phyloP scores from a whole-genome alignment of 139 green algal genomes.

The Tetraselmis chui region DNA sequence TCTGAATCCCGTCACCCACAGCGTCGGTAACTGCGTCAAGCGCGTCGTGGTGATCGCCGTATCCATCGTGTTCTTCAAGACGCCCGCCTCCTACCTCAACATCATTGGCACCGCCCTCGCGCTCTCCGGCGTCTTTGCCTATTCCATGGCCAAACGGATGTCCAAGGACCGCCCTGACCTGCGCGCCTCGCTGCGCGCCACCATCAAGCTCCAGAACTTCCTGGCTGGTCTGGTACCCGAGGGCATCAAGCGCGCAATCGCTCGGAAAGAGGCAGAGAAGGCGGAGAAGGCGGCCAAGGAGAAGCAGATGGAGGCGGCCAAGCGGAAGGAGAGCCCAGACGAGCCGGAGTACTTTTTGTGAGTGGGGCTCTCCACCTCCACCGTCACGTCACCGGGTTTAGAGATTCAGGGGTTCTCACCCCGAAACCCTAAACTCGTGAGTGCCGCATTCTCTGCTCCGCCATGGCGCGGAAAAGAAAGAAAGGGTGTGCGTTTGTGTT shows the following conservation, averaged over 20 bases:
- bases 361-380: too few species aligned
- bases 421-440: too few species aligned
- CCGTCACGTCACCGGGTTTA: too few species aligned
- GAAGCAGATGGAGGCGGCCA: too few species aligned
- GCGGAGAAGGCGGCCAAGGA: too few species aligned
- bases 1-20: conserved; percentile 21
- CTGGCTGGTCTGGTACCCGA: neutral
- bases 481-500: too few species aligned
- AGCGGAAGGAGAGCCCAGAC: too few species aligned
- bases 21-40: conserved; percentile 24
- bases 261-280: neutral
- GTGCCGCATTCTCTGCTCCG: too few species aligned
- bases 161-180: neutral
- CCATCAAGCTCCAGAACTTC: neutral
- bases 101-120: conserved; percentile 2
- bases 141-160: conserved; percentile 10
- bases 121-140: conserved; percentile 4
- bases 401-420: too few species aligned
- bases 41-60: conserved; percentile 21
- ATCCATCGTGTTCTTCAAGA: conserved; percentile 26
- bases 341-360: too few species aligned
- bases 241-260: neutral
- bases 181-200: neutral
- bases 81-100: conserved; percentile 6
- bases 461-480: too few species aligned